Evolutionary conservation across 192 early-diverging fungal species (phyloP).

Genomic region (Kappamyces sp.): DNA sequence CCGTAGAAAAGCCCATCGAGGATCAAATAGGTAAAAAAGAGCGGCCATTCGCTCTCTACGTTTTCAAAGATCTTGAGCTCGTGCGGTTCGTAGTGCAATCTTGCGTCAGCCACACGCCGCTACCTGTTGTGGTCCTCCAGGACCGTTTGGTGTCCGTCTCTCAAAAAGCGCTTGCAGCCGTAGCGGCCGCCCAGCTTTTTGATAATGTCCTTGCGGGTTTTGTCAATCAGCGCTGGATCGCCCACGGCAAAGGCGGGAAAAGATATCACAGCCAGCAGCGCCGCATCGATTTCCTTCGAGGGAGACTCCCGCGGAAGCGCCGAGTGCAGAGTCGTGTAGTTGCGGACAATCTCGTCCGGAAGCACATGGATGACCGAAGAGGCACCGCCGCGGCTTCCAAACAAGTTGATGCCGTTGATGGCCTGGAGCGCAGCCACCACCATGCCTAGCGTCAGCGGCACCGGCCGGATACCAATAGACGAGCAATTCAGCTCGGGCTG

Average conservation of each 20-base stretch:
- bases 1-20: slow-evolving; percentile 72
- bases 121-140: slow-evolving; percentile 61
- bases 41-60: slow-evolving; percentile 84
- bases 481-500: slow-evolving; percentile 81
- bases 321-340: slow-evolving; percentile 70
- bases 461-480: slow-evolving; percentile 37
- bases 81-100: slow-evolving; percentile 73
- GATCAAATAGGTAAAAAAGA: slow-evolving; percentile 85
- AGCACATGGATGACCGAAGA: slow-evolving; percentile 73
- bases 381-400: slow-evolving; percentile 71
- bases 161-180: slow-evolving; percentile 77
- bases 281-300: slow-evolving; percentile 82
- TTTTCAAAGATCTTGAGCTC: slow-evolving; percentile 79
- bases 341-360: slow-evolving; percentile 79
- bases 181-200: slow-evolving; percentile 75
- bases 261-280: slow-evolving; percentile 74
- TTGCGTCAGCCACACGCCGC: slow-evolving; percentile 20
- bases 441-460: slow-evolving; percentile 49
- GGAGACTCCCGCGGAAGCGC: slow-evolving; percentile 77
- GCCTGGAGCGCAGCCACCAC: slow-evolving; percentile 76
- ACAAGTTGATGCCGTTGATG: slow-evolving; percentile 81
- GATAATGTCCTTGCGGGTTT: slow-evolving; percentile 67
- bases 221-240: slow-evolving; percentile 55
- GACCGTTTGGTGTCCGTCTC: slow-evolving; percentile 80
- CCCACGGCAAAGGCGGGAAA: slow-evolving; percentile 84